A percentile compares a stretch with the other conserved stretches of the same genome.
phyloP scores from a whole-genome alignment of 805 yeast species.

The Metschnikowia aberdeeniae region DNA sequence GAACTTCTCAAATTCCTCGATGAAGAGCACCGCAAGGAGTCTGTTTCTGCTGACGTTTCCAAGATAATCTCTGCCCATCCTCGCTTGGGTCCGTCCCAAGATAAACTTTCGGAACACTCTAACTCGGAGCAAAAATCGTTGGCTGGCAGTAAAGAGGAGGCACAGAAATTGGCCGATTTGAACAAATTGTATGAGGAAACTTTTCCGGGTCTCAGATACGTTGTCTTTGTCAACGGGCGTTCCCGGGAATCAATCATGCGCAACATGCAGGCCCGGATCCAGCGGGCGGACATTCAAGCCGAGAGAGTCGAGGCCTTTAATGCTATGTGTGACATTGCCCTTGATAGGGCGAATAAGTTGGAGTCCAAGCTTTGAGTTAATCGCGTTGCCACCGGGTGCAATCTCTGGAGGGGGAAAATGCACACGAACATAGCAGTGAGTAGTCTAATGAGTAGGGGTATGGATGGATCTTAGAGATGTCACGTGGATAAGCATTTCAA shows the following conservation, averaged over 20 bases:
- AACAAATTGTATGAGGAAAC: slow-evolving; percentile 60
- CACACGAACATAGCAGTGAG: too few relatives aligned
- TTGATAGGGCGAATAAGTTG: slow-evolving; percentile 64
- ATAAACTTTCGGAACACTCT: slow-evolving; percentile 60
- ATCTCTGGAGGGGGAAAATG: too few relatives aligned
- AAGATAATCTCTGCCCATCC: slow-evolving; percentile 89
- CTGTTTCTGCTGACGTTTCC: slow-evolving; percentile 23
- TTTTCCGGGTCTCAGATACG: slow-evolving; percentile 72
- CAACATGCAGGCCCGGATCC: slow-evolving; percentile 41
- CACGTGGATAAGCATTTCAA: too few relatives aligned
- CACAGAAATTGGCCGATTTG: slow-evolving; percentile 44
- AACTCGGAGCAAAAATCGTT: slow-evolving; percentile 67
- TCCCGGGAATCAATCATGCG: slow-evolving; percentile 59
- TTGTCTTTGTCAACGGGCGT: slow-evolving; percentile 86
- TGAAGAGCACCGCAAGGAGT: slow-evolving; percentile 19
- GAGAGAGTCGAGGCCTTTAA: slow-evolving; percentile 69
- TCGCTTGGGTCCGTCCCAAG: slow-evolving; percentile 64
- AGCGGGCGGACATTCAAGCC: slow-evolving; percentile 43
- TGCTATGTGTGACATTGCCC: slow-evolving; percentile 91
- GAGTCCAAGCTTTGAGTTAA: slow-evolving; percentile 28
- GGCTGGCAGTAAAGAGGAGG: slow-evolving; percentile 45
- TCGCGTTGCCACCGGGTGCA: not conserved
- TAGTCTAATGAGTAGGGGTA: too few relatives aligned
- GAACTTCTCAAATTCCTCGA: slow-evolving; percentile 34
- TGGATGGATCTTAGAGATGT: too few relatives aligned